Conservation (phyloP, 106 monocot genomes). For the Allium cepa region DNA sequence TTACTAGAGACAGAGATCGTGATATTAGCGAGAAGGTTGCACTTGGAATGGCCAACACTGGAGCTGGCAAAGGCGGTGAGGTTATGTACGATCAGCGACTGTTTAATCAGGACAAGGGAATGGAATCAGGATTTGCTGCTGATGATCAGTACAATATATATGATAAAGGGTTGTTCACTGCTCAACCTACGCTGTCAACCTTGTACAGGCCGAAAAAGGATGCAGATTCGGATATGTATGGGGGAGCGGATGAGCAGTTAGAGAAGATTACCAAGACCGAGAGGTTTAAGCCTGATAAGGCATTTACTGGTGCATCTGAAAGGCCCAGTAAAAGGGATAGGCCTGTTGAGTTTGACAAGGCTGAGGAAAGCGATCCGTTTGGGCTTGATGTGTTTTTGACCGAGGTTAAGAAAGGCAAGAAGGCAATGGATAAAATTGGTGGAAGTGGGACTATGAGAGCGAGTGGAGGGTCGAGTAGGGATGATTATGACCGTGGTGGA, state of each 20-base stretch:
- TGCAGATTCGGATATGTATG: slow-evolving; percentile 87
- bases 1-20: slow-evolving; percentile 81
- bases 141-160: slow-evolving; percentile 98
- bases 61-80: slow-evolving; percentile 59
- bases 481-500: slow-evolving; percentile 79
- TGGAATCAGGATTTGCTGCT: slow-evolving; percentile 88
- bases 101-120: slow-evolving; percentile 97
- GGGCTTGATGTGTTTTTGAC: slow-evolving; percentile 98
- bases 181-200: slow-evolving; percentile 88
- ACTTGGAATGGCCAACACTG: slow-evolving; percentile 84
- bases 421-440: slow-evolving; percentile 93
- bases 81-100: slow-evolving; percentile 96
- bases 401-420: slow-evolving; percentile 97
- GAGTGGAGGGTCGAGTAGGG: slow-evolving; percentile 92
- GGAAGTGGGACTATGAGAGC: slow-evolving; percentile 97
- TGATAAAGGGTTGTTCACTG: slow-evolving; percentile 85
- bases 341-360: slow-evolving; percentile 87
- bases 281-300: slow-evolving; percentile 95
- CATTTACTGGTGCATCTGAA: slow-evolving; percentile 74
- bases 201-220: slow-evolving; percentile 88
- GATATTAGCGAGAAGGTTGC: slow-evolving; percentile 96
- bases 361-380: slow-evolving; percentile 91
- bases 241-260: slow-evolving; percentile 88
- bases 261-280: slow-evolving; percentile 92
- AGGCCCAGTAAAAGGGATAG: slow-evolving; percentile 79